Conservation (phyloP, 2,329 filamentous ascomycete genomes). For the Sporothrix phasma region DNA sequence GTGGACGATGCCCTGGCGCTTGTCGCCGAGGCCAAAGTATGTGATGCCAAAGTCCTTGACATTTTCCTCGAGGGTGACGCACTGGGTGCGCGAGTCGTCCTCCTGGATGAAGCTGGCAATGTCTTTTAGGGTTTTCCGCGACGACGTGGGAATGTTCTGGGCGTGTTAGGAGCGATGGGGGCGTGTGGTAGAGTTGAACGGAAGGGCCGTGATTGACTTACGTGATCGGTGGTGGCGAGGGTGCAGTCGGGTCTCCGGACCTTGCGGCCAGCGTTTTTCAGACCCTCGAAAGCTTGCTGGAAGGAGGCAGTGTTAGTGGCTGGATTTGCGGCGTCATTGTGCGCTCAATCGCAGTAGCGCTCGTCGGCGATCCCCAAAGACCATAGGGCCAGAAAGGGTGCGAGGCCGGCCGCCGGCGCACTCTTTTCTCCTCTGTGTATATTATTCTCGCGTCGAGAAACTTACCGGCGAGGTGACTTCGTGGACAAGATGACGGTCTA, state of each 20-base stretch:
- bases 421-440: background rate
- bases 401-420: too few species aligned
- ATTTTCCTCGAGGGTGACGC: conserved; percentile 91
- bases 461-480: conserved; percentile 93
- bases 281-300: conserved; percentile 92
- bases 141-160: conserved; percentile 86
- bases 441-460: background rate
- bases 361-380: background rate
- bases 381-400: too few species aligned
- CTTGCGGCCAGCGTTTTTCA: conserved; percentile 76
- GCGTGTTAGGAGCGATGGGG: too few species aligned
- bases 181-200: too few species aligned
- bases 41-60: conserved; percentile 94
- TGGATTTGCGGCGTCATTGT: background rate
- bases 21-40: conserved; percentile 93
- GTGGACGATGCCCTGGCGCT: conserved; percentile 96
- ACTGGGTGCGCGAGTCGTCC: conserved; percentile 86
- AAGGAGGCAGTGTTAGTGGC: background rate
- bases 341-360: background rate
- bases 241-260: conserved; percentile 95
- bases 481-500: conserved; percentile 91
- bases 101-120: conserved; percentile 91
- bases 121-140: conserved; percentile 86
- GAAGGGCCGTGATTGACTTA: conserved; percentile 41
- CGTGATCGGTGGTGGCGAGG: conserved; percentile 90